Evolutionary conservation across 371 early-diverging fungal species (phyloP), one percentile per base, ranked within the genome.

Genomic region (Rhizopus microsporus): DNA sequence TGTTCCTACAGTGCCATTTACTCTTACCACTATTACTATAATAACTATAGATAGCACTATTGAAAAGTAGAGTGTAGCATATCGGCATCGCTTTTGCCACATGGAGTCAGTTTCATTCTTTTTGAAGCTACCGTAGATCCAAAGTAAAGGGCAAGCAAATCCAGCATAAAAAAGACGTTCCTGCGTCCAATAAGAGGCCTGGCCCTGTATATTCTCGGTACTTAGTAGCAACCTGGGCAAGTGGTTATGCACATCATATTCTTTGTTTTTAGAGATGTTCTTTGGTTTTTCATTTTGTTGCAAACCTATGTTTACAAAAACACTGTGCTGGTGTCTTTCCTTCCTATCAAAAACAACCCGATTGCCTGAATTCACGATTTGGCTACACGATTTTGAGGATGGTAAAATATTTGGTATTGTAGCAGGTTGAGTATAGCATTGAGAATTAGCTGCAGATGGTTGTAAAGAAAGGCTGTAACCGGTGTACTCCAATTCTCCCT

Each of bases 81-180:
- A n/a, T 16, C 65, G 51, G 32, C 65, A 65, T 12, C 48, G 33
- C n/a, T 55, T 65, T 52, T 56, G 56, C 65, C 65, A 65, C 0
- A 32, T 15, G 6, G 56, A 31, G 10, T 56, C 48, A 13, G 34
- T 51, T 0, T 31, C 42, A 4, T 38, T 33, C 1, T 15, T 13
- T n/a, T 53, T 29, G 2, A 59, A 39, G 10, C 64, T 59, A 23
- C 59, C 65, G 37, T 56, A 56, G 37, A 51, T 39, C 65, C 65
- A 65, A 4, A 65, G 16, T 3, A 60, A 42, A 4, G 65, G 65
- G 23, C 55, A 59, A 3, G 56, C n/a, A 51, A 65, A 65, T 0
- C 65, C 65, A 9, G 31, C 7, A 55, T 60, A 65, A 47, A 65
- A 65, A 8, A 65, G 9, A 6, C 43, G 38, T 12, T 56, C 51